phyloP scores from a whole-genome alignment of 1,284 basidiomycete species.

The Pseudozyma tsukubaensis region DNA sequence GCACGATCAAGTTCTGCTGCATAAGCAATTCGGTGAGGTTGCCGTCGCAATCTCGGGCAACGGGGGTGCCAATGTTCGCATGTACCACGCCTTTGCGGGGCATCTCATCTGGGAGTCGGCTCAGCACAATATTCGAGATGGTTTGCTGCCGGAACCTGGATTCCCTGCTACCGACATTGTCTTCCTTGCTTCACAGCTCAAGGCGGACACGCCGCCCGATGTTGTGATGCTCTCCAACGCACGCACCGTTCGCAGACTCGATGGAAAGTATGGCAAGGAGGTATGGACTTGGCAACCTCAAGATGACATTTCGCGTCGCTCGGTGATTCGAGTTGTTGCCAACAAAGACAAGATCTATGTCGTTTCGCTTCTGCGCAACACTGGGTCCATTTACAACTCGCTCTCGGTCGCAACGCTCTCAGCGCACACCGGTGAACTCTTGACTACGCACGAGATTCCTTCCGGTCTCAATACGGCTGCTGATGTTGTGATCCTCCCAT shows the following conservation, averaged over 20 bases:
- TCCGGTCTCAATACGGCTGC: slow-evolving; percentile 36
- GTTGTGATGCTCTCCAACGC: slow-evolving; percentile 52
- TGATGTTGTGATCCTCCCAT: slow-evolving; percentile 48
- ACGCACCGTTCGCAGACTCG: slow-evolving; percentile 44
- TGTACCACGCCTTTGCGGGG: slow-evolving; percentile 78
- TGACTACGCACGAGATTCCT: slow-evolving; percentile 45
- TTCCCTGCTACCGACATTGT: slow-evolving; percentile 50
- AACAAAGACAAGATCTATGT: slow-evolving; percentile 50
- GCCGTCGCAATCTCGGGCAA: slow-evolving; percentile 79
- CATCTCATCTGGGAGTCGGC: slow-evolving; percentile 76
- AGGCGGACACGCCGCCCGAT: slow-evolving; percentile 27
- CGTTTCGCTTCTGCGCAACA: slow-evolving; percentile 43
- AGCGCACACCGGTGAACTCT: slow-evolving; percentile 38
- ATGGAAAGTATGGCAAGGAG: slow-evolving; percentile 23
- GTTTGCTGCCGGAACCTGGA: slow-evolving; percentile 33
- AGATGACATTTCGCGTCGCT: slow-evolving; percentile 30
- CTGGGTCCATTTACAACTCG: slow-evolving; percentile 35
- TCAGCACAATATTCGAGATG: slow-evolving; percentile 45
- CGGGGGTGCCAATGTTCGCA: slow-evolving; percentile 78
- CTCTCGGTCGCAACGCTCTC: slow-evolving; percentile 50
- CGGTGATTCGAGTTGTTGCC: slow-evolving; percentile 36
- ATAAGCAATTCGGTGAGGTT: slow-evolving; percentile 72
- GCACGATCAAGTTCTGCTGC: slow-evolving; percentile 80
- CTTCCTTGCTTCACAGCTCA: slow-evolving; percentile 41
- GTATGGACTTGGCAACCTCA: slow-evolving; percentile 43